Conservation (phyloP, 768 basidiomycete species). For the Hebeloma cylindrosporum region DNA sequence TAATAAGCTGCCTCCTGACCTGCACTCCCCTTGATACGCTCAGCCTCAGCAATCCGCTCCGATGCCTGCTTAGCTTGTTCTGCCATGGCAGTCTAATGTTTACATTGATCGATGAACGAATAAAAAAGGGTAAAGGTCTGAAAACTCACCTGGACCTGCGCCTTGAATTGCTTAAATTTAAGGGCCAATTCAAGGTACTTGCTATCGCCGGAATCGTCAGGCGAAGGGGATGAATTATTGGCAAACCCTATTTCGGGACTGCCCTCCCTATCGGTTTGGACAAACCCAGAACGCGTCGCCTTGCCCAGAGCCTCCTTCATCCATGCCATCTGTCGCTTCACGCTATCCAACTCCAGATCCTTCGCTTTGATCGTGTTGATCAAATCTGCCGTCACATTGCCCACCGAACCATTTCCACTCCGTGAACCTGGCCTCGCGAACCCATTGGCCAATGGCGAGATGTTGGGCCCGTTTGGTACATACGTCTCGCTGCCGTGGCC, state of each 20-base stretch:
- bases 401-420: constrained; percentile 52
- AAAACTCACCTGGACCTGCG: constrained; percentile 76
- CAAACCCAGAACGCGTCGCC: constrained; percentile 78
- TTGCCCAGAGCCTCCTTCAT: constrained; percentile 77
- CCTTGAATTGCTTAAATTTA: constrained; percentile 85
- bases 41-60: constrained; percentile 76
- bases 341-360: constrained; percentile 75
- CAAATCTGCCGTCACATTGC: constrained; percentile 73
- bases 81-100: constrained; percentile 61
- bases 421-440: constrained; percentile 44
- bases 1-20: constrained; percentile 95
- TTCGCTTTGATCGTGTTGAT: constrained; percentile 78
- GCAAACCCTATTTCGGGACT: constrained; percentile 34
- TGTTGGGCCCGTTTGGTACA: constrained; percentile 49
- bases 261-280: constrained; percentile 57
- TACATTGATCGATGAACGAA: constrained; percentile 8
- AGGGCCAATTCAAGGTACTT: constrained; percentile 70
- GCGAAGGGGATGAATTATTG: constrained; percentile 20
- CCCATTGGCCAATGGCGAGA: constrained; percentile 51
- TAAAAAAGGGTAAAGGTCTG: not conserved
- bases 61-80: constrained; percentile 79
- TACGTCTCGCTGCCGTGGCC: constrained; percentile 12
- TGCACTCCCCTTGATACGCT: constrained; percentile 73
- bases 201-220: constrained; percentile 44
- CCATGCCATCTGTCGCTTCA: constrained; percentile 81